These are phyloP conservation scores for Boletus bicolor DNA, from an alignment of 768 basidiomycete species.

Conservation along the genomic window DNA sequence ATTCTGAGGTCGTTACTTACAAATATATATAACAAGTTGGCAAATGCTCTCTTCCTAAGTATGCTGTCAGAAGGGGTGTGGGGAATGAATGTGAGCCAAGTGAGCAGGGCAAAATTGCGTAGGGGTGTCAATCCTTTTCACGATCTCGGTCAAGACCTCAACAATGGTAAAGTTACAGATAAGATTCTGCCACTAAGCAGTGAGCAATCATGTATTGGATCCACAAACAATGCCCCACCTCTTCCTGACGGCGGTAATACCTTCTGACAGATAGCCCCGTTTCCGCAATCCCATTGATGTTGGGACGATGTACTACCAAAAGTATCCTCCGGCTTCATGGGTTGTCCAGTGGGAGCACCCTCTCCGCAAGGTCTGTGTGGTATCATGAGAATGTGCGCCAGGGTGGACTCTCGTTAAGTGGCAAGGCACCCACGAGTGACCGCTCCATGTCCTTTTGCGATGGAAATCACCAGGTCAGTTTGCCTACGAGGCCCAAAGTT, in stretches of 20 bases:
- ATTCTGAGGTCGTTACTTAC: background rate
- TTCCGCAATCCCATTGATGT: background rate
- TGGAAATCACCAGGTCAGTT: background rate
- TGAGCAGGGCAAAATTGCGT: background rate
- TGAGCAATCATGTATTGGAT: background rate
- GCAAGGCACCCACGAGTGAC: too few relatives aligned
- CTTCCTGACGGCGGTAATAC: background rate
- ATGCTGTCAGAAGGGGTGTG: background rate
- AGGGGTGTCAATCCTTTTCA: background rate
- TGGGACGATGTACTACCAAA: background rate
- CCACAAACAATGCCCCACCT: background rate
- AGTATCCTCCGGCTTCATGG: too few relatives aligned
- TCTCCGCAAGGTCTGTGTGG: too few relatives aligned
- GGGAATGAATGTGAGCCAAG: background rate
- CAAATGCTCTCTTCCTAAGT: background rate
- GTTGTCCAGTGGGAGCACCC: too few relatives aligned
- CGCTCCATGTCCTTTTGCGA: too few relatives aligned
- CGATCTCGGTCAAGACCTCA: background rate
- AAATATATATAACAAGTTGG: background rate
- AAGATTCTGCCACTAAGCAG: background rate
- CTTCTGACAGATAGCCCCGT: background rate
- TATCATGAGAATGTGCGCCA: too few relatives aligned
- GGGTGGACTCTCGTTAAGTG: too few relatives aligned
- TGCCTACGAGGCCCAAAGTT: too few relatives aligned
- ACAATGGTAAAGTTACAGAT: too few relatives aligned